phyloP scores from a whole-genome alignment of 2,329 filamentous ascomycete species.

The Paecilomyces sp. region DNA sequence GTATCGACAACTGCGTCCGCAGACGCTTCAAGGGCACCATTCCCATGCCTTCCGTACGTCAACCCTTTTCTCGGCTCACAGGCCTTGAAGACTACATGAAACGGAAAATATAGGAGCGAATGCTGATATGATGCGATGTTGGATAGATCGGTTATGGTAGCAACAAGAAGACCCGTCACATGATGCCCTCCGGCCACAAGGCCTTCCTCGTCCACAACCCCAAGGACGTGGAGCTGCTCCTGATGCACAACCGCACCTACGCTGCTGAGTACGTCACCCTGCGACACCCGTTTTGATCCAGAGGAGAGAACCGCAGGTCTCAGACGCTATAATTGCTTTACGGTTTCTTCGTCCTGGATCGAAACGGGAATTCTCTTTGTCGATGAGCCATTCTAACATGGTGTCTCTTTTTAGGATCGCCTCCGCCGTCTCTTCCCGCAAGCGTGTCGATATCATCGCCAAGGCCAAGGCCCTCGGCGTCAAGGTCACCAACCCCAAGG shows the following conservation, averaged over 20 bases:
- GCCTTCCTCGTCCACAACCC: conserved; percentile 98
- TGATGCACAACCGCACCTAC: conserved; percentile 99
- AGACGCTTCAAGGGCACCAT: conserved; percentile 94
- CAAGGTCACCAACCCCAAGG: conserved; percentile 99
- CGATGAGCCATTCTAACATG: neutral
- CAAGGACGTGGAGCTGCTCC: conserved; percentile 90
- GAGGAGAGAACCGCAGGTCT: neutral
- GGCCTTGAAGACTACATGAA: neutral
- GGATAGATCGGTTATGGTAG: conserved; percentile 91
- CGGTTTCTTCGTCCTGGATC: neutral
- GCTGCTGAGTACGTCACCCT: conserved; percentile 79
- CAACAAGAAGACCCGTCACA: conserved; percentile 99
- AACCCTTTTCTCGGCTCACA: neutral
- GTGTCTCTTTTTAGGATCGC: conserved; percentile 62
- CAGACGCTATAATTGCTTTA: neutral
- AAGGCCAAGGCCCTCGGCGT: conserved; percentile 97
- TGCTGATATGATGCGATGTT: conserved; percentile 8
- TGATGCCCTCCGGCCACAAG: conserved; percentile 99
- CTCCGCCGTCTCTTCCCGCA: conserved; percentile 95
- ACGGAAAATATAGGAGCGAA: neutral
- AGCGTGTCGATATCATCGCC: conserved; percentile 96
- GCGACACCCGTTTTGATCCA: neutral
- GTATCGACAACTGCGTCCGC: conserved; percentile 98
- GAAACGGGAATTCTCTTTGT: neutral
- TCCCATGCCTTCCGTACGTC: conserved; percentile 94